A percentile compares a stretch with the other conserved stretches of the same genome.
These are phyloP conservation scores for Tricholoma furcatifolium DNA, from an alignment of 768 basidiomycete species.

Conservation along the genomic window DNA sequence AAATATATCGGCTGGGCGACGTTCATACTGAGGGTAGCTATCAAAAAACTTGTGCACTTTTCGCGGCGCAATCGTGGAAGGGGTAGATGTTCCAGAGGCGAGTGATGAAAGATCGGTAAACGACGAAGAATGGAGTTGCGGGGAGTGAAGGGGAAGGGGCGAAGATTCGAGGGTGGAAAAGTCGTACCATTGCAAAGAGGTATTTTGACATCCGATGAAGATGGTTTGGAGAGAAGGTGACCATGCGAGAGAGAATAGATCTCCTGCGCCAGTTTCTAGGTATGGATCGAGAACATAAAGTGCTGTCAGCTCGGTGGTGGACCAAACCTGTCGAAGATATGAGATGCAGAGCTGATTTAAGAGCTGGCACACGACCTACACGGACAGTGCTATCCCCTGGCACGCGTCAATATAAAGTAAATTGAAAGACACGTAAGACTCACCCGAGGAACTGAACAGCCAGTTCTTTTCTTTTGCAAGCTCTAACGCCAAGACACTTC, in stretches of 20 bases:
- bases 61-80: constrained; percentile 30
- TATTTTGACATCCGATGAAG: constrained; percentile 90
- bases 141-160: constrained; percentile 5
- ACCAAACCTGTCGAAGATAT: constrained; percentile 71
- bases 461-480: constrained; percentile 74
- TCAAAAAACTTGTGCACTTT: constrained; percentile 91
- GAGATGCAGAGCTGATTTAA: background rate
- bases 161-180: constrained; percentile 36
- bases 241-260: constrained; percentile 86
- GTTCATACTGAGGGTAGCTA: constrained; percentile 75
- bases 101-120: constrained; percentile 14
- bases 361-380: constrained; percentile 43
- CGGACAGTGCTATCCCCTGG: constrained; percentile 86
- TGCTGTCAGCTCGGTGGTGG: constrained; percentile 59
- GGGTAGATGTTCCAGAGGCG: constrained; percentile 36
- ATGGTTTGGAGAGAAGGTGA: constrained; percentile 64
- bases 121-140: constrained; percentile 12
- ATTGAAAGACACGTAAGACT: constrained; percentile 15
- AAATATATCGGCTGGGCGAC: constrained; percentile 63
- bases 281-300: constrained; percentile 78
- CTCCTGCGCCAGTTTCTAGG: constrained; percentile 78
- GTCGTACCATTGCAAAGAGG: constrained; percentile 87
- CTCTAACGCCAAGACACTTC: constrained; percentile 79
- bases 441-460: constrained; percentile 90
- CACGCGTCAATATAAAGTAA: constrained; percentile 4